These are phyloP conservation scores for Solanum commersonii DNA, from an alignment of 257 asterid genomes.

Conservation along the genomic window DNA sequence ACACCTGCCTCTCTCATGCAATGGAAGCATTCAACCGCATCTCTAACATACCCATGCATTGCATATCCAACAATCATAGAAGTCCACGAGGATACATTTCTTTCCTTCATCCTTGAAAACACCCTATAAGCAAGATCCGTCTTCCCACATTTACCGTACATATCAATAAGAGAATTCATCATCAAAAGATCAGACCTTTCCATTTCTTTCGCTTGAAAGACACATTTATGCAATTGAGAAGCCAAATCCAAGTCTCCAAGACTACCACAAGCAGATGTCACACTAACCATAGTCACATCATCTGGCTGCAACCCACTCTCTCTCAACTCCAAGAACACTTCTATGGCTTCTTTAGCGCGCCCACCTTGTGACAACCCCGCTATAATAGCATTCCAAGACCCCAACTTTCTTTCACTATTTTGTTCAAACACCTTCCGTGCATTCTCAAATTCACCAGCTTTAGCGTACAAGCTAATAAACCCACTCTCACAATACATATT, in stretches of 20 bases:
- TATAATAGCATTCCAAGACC: conserved; percentile 87
- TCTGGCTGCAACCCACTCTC: conserved; percentile 52
- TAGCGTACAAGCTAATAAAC: conserved; percentile 46
- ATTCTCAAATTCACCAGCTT: conserved; percentile 33
- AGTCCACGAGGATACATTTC: conserved; percentile 83
- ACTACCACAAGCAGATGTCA: conserved; percentile 69
- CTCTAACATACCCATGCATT: conserved; percentile 51
- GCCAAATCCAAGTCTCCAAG: conserved; percentile 65
- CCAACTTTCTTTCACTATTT: conserved; percentile 55
- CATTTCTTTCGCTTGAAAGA: conserved; percentile 33
- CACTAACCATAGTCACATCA: conserved; percentile 78
- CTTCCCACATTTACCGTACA: conserved; percentile 88
- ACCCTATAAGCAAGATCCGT: conserved; percentile 69
- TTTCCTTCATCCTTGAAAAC: conserved; percentile 51
- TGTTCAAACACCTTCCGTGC: conserved; percentile 58
- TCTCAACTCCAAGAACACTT: conserved; percentile 49
- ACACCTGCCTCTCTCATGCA: conserved; percentile 47
- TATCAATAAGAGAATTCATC: conserved; percentile 76
- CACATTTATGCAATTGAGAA: conserved; percentile 67
- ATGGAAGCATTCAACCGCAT: conserved; percentile 49
- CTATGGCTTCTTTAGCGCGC: conserved; percentile 45
- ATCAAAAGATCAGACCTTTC: conserved; percentile 43
- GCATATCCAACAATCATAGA: conserved; percentile 85
- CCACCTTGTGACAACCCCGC: conserved; percentile 80
- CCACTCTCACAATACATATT: conserved; percentile 78